Evolutionary conservation across 305 asterid species (phyloP), one percentile per base, ranked within the genome.

Genomic region (Fraxinus angustifolia): DNA sequence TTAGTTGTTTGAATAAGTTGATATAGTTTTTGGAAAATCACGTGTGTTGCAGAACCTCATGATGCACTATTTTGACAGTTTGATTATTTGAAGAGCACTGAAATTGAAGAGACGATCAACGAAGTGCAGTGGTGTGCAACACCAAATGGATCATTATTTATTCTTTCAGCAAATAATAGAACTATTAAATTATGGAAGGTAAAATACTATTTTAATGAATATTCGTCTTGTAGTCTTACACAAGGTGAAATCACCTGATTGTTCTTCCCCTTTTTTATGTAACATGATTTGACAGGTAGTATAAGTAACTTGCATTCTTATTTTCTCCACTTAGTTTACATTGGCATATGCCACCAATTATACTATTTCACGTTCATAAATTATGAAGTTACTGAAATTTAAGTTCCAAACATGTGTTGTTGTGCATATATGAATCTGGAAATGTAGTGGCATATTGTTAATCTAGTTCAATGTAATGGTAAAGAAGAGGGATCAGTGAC

Each of bases 101-200:
- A 94, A 87, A 93, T 94, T 82, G 98, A 91, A 86, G 98, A 92
- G 84, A 90, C 90, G 90, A 89, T 94, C 82, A 93, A 89, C 76
- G 88, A 89, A 81, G 83, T 93, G 73, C 86, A 87, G 83, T 92
- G 97, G 97, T 90, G 92, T 83, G 82, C 86, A 5, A 65, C 90
- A 14, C 84, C 90, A 12, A 89, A 88, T 84, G 93, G 94, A 78
- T 83, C 97, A 4, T 80, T 91, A 30, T 86, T 84, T 78, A 28
- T 91, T 81, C 91, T 94, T 42, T 93, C 98, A 21, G 83, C 97
- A 56, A 94, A 94, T 50, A 92, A 92, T 82, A 93, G 89, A 88
- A 93, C 98, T 21, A 88, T 93, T 80, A 94, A 92, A 85, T 84
- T 92, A 38, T 94, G 98, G 98, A 92, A 89, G 98, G 98, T 94